Percentiles rank a stretch among this genome's conserved stretches.
Evolutionary conservation across 2,329 filamentous ascomycete species (phyloP).

Genomic region (Colletotrichum sp.): DNA sequence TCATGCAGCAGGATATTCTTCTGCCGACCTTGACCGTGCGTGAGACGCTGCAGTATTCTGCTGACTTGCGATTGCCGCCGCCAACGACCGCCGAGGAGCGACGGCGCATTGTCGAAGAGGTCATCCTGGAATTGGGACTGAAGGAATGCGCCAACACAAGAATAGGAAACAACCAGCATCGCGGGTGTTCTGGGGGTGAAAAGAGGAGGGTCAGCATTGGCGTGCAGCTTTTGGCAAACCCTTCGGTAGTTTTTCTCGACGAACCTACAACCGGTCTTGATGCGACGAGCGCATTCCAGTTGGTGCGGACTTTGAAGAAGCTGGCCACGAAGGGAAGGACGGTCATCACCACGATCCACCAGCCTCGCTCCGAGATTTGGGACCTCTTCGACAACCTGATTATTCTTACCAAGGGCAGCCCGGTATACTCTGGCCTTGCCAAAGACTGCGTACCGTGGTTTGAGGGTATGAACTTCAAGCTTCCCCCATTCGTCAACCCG

Average conservation of each 20-base stretch:
- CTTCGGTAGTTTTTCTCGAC: conserved; percentile 78
- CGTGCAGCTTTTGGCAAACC: conserved; percentile 80
- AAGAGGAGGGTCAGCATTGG: conserved; percentile 79
- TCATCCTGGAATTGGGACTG: conserved; percentile 76
- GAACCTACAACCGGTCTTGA: conserved; percentile 82
- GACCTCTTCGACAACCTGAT: conserved; percentile 75
- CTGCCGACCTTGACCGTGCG: conserved; percentile 76
- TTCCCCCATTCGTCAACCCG: conserved; percentile 78
- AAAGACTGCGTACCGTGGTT: conserved; percentile 70
- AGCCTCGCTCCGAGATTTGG: conserved; percentile 82
- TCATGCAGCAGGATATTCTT: conserved; percentile 78
- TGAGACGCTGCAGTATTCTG: conserved; percentile 76
- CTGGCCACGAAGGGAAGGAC: conserved; percentile 73
- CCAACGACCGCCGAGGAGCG: conserved; percentile 65
- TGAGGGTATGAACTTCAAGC: conserved; percentile 58
- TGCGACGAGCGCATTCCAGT: conserved; percentile 77
- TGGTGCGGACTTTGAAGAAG: conserved; percentile 72
- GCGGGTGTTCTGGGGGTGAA: conserved; percentile 80
- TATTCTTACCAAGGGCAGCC: conserved; percentile 69
- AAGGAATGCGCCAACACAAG: conserved; percentile 80
- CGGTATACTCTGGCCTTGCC: conserved; percentile 70
- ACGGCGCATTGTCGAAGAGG: conserved; percentile 71
- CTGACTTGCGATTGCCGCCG: conserved; percentile 71
- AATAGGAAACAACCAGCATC: conserved; percentile 73
- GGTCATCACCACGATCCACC: conserved; percentile 77